Evolutionary conservation across 2,329 filamentous ascomycete species (phyloP).

Genomic region (Fusarium irregulare): DNA sequence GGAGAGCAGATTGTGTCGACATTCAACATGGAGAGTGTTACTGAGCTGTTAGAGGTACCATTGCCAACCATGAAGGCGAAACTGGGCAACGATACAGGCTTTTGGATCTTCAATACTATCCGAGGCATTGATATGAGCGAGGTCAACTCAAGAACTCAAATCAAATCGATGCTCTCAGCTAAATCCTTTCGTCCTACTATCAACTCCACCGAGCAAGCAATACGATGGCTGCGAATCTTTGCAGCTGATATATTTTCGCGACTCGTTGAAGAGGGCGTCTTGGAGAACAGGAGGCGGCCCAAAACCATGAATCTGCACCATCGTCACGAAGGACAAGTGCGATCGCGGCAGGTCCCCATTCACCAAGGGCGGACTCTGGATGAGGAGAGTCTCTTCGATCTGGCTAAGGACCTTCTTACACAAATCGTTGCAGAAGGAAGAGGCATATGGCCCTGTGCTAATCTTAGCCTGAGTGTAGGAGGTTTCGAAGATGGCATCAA

Average conservation of each 20-base stretch:
- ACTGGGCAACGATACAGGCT: constrained; percentile 84
- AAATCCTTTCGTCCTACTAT: constrained; percentile 94
- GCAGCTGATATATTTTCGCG: constrained; percentile 90
- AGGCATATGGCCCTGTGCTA: constrained; percentile 86
- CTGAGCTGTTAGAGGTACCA: constrained; percentile 77
- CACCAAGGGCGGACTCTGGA: constrained; percentile 79
- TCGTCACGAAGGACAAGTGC: constrained; percentile 76
- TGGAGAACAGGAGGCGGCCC: constrained; percentile 87
- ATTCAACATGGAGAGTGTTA: constrained; percentile 84
- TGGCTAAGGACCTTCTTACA: constrained; percentile 79
- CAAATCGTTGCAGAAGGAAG: constrained; percentile 82
- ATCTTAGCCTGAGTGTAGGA: constrained; percentile 87
- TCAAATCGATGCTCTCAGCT: constrained; percentile 96
- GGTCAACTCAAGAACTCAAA: constrained; percentile 89
- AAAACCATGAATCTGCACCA: constrained; percentile 88
- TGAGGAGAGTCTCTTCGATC: constrained; percentile 76
- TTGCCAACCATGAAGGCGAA: constrained; percentile 81
- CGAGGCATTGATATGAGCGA: constrained; percentile 88
- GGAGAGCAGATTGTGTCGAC: constrained; percentile 85
- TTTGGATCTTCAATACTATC: constrained; percentile 86
- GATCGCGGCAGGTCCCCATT: constrained; percentile 81
- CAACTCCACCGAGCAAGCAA: constrained; percentile 79
- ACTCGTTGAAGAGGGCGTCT: constrained; percentile 87
- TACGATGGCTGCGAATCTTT: constrained; percentile 91
- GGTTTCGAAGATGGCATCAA: constrained; percentile 90